Evolutionary conservation across 805 yeast species (phyloP).

Genomic region (Saccharomycopsis sp.): DNA sequence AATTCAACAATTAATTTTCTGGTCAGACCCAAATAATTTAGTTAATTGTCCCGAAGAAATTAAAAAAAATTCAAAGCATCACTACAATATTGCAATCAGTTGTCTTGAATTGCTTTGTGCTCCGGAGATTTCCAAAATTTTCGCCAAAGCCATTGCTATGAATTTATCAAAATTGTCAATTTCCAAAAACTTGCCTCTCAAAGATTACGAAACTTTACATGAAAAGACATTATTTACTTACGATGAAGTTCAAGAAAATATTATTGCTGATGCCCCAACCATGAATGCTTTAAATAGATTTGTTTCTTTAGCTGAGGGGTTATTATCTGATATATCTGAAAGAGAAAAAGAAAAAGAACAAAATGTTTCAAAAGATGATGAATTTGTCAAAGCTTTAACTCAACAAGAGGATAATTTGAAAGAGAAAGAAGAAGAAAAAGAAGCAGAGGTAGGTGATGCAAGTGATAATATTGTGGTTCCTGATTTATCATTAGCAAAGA

Average conservation of each 20-base stretch:
- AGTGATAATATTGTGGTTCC: slow-evolving; percentile 15
- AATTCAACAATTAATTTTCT: slow-evolving; percentile 61
- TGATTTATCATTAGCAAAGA: slow-evolving; percentile 12
- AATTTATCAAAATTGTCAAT: slow-evolving; percentile 40
- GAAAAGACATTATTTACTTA: slow-evolving; percentile 10
- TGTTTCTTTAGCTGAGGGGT: slow-evolving; percentile 22
- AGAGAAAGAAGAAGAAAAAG: slow-evolving; percentile 8
- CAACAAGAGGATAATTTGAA: background rate
- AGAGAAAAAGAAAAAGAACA: slow-evolving; percentile 17
- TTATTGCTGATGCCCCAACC: slow-evolving; percentile 21
- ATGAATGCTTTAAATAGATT: slow-evolving; percentile 22
- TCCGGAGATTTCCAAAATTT: slow-evolving; percentile 26
- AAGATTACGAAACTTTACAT: slow-evolving; percentile 15
- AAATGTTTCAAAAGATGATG: background rate
- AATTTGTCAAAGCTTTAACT: background rate
- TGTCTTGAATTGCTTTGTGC: slow-evolving; percentile 42
- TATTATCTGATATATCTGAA: slow-evolving; percentile 20
- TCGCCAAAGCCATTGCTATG: slow-evolving; percentile 38
- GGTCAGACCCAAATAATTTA: slow-evolving; percentile 74
- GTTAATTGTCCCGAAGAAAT: slow-evolving; percentile 38
- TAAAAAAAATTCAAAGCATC: slow-evolving; percentile 36
- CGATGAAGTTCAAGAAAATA: slow-evolving; percentile 3
- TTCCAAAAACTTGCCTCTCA: slow-evolving; percentile 24
- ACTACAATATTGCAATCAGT: slow-evolving; percentile 45
- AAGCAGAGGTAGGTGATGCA: slow-evolving; percentile 15